Evolutionary conservation across 2,329 filamentous ascomycete species (phyloP).

Genomic region (Pseudogymnoascus sp.): DNA sequence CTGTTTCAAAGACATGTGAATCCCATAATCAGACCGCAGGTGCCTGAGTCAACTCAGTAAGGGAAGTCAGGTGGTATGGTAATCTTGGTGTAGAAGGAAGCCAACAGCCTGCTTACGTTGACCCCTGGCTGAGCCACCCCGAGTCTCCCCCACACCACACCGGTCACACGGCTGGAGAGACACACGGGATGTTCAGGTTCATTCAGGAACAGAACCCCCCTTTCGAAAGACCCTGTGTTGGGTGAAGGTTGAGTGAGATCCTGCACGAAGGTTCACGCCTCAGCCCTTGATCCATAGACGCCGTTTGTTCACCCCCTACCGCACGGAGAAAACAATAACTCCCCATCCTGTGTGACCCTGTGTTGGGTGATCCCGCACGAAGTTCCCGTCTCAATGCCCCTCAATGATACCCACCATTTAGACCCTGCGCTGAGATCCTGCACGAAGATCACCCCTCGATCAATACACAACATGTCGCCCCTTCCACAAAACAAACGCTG

Average conservation of each 20-base stretch:
- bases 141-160: background rate
- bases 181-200: background rate
- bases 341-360: background rate
- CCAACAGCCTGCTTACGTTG: background rate
- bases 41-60: background rate
- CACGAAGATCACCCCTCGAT: background rate
- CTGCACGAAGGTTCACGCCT: background rate
- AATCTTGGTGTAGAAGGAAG: background rate
- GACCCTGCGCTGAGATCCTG: background rate
- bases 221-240: background rate
- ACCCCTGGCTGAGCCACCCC: background rate
- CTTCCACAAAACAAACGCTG: background rate
- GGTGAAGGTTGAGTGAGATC: background rate
- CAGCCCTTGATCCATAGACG: background rate
- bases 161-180: background rate
- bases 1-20: background rate
- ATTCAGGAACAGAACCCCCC: background rate
- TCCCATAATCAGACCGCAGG: background rate
- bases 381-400: too few species aligned
- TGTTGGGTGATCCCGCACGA: background rate
- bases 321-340: background rate
- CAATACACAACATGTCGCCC: background rate
- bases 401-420: background rate
- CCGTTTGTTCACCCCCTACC: background rate
- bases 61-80: background rate